Conservation (phyloP, 1,284 basidiomycete genomes). For the Pterulicium gracile region DNA sequence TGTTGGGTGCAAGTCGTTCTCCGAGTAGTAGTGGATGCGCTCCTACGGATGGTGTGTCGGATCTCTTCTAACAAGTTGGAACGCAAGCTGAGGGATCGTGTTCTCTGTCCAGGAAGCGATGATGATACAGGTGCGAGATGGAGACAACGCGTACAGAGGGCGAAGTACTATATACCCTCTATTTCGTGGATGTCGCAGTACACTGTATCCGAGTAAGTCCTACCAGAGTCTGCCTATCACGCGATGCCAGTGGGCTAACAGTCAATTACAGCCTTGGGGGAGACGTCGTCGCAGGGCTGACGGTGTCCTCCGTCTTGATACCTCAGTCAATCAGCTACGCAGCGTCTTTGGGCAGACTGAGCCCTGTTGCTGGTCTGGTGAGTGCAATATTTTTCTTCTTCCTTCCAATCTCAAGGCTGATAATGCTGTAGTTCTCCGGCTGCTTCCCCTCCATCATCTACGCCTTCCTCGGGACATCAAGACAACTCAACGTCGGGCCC, state of each 20-base stretch:
- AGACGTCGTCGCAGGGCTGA: constrained; percentile 77
- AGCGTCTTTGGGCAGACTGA: constrained; percentile 72
- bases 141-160: not conserved
- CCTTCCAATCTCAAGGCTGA: constrained; percentile 10
- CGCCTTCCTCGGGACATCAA: constrained; percentile 77
- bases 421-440: constrained; percentile 50
- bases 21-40: not conserved
- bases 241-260: constrained; percentile 6
- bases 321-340: constrained; percentile 92
- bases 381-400: constrained; percentile 17
- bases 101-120: not conserved
- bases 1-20: not conserved
- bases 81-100: not conserved
- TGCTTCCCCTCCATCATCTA: constrained; percentile 77
- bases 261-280: constrained; percentile 51
- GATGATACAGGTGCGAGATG: not conserved
- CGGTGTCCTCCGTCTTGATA: constrained; percentile 83
- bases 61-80: not conserved
- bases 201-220: constrained; percentile 52
- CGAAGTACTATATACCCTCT: constrained; percentile 61
- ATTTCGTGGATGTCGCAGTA: constrained; percentile 81
- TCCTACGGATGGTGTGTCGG: too few species aligned
- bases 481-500: constrained; percentile 78
- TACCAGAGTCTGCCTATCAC: not conserved
- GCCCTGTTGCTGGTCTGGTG: constrained; percentile 78